Percentiles rank a stretch among this genome's conserved stretches.
phyloP scores from a whole-genome alignment of 1,284 basidiomycete genomes.

The Tremellales sp. region DNA sequence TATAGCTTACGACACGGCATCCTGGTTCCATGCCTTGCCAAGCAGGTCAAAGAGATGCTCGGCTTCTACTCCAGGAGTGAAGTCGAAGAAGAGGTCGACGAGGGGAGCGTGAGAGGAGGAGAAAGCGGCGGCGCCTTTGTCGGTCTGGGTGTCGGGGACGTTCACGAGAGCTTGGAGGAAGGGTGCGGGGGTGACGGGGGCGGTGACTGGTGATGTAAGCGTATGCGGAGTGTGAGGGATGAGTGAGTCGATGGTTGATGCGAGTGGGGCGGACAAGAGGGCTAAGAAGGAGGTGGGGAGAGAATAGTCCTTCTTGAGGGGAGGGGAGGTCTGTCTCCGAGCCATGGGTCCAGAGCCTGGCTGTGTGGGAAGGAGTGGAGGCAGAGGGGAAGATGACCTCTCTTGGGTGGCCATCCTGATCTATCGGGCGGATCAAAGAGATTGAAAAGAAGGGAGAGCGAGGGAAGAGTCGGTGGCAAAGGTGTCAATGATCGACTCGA shows the following conservation, averaged over 20 bases:
- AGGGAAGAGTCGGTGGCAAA: no score
- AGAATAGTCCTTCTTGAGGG: slow-evolving; percentile 11
- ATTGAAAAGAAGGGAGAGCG: no score
- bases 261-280: slow-evolving; percentile 6
- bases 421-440: no score
- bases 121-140: slow-evolving; percentile 23
- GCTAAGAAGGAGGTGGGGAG: slow-evolving; percentile 12
- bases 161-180: slow-evolving; percentile 5
- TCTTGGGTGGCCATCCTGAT: no score
- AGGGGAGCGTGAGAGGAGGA: slow-evolving; percentile 14
- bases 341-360: no score
- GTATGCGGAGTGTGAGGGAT: background rate
- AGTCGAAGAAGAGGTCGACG: slow-evolving; percentile 28
- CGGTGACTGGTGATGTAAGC: background rate
- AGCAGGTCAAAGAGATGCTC: slow-evolving; percentile 15
- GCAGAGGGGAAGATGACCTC: no score
- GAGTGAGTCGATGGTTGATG: slow-evolving; percentile 6
- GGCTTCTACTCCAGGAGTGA: slow-evolving; percentile 14
- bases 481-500: no score
- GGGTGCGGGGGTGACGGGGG: background rate
- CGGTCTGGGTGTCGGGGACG: slow-evolving; percentile 11
- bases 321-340: no score
- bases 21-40: slow-evolving; percentile 20
- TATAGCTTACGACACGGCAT: slow-evolving; percentile 22
- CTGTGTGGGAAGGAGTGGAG: no score